Conservation (phyloP, 352 stramenopile genomes). For the Phytophthora aleatoria region DNA sequence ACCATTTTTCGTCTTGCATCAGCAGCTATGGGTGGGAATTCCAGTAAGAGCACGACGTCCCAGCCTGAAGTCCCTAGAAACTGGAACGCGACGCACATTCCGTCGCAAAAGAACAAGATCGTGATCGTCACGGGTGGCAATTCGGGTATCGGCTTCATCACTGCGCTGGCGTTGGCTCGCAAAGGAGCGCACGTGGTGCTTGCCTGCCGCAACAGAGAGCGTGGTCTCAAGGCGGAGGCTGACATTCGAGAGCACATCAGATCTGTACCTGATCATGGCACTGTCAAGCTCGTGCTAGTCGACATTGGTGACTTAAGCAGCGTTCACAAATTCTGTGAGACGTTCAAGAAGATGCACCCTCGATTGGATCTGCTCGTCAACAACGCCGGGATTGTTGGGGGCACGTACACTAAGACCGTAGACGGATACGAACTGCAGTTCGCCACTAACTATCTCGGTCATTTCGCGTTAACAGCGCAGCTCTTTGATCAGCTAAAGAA, state of each 20-base stretch:
- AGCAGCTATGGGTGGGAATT: slow-evolving; percentile 3
- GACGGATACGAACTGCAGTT: slow-evolving; percentile 64
- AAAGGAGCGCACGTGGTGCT: slow-evolving; percentile 44
- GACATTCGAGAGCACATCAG: slow-evolving; percentile 19
- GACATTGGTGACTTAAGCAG: slow-evolving; percentile 49
- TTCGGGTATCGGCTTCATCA: slow-evolving; percentile 43
- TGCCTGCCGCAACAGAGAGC: slow-evolving; percentile 37
- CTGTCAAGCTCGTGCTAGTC: slow-evolving; percentile 52
- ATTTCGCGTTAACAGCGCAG: slow-evolving; percentile 54
- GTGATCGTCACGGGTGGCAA: slow-evolving; percentile 50
- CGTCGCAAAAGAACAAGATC: slow-evolving; percentile 31
- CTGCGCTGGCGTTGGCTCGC: slow-evolving; percentile 39
- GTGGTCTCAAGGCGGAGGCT: slow-evolving; percentile 21
- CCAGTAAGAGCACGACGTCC: slow-evolving; percentile 12
- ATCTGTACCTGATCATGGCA: slow-evolving; percentile 3
- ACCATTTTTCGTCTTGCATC: background rate
- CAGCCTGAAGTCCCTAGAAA: slow-evolving; percentile 13
- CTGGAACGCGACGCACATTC: slow-evolving; percentile 36
- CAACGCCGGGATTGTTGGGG: slow-evolving; percentile 60
- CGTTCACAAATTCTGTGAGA: slow-evolving; percentile 45
- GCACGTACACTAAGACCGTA: slow-evolving; percentile 32
- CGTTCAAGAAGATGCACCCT: slow-evolving; percentile 32
- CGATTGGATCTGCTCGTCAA: slow-evolving; percentile 65
- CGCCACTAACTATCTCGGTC: slow-evolving; percentile 62
- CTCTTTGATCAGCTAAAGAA: slow-evolving; percentile 47